Base-by-base conservation (phyloP, 2,329 filamentous ascomycete genomes). In the Ophiostoma sp. region DNA sequence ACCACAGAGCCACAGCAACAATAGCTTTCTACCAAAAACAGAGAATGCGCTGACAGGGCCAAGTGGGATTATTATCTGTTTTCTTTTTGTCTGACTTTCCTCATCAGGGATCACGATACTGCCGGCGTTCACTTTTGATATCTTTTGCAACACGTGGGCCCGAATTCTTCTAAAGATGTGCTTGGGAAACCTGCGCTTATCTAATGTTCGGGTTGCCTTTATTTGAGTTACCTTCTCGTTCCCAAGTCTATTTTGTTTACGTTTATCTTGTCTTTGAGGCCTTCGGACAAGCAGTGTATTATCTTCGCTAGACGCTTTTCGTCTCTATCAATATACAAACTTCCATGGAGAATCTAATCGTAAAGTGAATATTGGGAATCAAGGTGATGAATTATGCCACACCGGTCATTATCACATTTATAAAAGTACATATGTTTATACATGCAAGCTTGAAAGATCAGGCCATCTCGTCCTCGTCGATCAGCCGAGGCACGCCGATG, bases 401-500 rank as follows among this genome's bases (percentile, higher is more conserved):
- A 12, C 27, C 42, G 58, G 38, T 63, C 38, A n/a, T 42, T n/a
- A 63, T 63, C 36, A n/a, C 42, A 63, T 12, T 7, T 42, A 18
- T 12, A 18, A 42, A 42, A 55, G 42, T 41, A 63, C 60, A 42
- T 41, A 27, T 7, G 11, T 40, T 62, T 11, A 63, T 42, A 42
- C 55, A 12, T 27, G 27, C 27, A 27, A 27, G 27, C 27, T 27
- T 27, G 27, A 27, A 27, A 27, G 27, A 27, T 27, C 27, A 27
- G 27, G 27, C 2, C 27, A 27, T 27, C 27, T 40, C 62, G 2
- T 55, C 67, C 3, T 69, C 44, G 2, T 63, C 67, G 3, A 68
- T 49, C 1, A 67, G 41, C 7, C 40, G 71, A 1, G 71, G 71
- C 42, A 70, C 68, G 3, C 71, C 70, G 45, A 72, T 3, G 68